A percentile compares a stretch with the other conserved stretches of the same genome.
These are phyloP conservation scores for Saturnispora sekii DNA, from an alignment of 805 yeast genomes.

Conservation along the genomic window DNA sequence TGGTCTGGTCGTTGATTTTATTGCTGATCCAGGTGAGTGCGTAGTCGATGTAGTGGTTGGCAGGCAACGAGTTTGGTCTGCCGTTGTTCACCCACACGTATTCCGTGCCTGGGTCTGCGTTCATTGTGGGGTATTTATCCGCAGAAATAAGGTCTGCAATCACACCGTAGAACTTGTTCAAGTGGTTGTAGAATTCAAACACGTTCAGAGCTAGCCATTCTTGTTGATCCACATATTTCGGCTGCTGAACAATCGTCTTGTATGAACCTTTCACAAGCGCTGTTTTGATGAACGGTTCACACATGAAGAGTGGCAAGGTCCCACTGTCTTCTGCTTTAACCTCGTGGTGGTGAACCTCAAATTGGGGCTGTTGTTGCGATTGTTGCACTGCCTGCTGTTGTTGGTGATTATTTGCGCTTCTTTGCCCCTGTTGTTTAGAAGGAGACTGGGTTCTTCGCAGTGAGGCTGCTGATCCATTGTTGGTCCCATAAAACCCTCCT, in stretches of 20 bases:
- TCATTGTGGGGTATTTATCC: conserved; percentile 86
- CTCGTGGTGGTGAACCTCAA: conserved; percentile 8
- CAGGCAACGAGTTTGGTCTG: conserved; percentile 80
- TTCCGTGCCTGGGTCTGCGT: conserved; percentile 87
- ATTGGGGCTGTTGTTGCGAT: conserved; percentile 15
- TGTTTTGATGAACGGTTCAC: conserved; percentile 89
- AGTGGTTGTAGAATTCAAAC: conserved; percentile 78
- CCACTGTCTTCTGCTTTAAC: conserved; percentile 15
- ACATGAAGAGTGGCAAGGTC: conserved; percentile 56
- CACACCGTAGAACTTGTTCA: conserved; percentile 85
- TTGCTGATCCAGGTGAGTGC: conserved; percentile 84
- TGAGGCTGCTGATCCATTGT: conserved; percentile 38
- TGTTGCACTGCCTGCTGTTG: conserved; percentile 25
- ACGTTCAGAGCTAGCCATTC: conserved; percentile 95
- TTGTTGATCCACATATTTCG: conserved; percentile 86
- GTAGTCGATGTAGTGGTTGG: conserved; percentile 84
- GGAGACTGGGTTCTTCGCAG: conserved; percentile 39
- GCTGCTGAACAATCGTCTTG: conserved; percentile 89
- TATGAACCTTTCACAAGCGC: conserved; percentile 95
- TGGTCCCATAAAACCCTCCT: conserved; percentile 25
- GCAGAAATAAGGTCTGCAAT: conserved; percentile 86
- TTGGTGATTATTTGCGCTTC: conserved; percentile 22
- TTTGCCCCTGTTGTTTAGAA: conserved; percentile 30
- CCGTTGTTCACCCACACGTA: conserved; percentile 73
- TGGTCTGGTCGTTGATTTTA: conserved; percentile 78